Conservation (phyloP, 805 yeast genomes). For the Spathaspora gorwiae region DNA sequence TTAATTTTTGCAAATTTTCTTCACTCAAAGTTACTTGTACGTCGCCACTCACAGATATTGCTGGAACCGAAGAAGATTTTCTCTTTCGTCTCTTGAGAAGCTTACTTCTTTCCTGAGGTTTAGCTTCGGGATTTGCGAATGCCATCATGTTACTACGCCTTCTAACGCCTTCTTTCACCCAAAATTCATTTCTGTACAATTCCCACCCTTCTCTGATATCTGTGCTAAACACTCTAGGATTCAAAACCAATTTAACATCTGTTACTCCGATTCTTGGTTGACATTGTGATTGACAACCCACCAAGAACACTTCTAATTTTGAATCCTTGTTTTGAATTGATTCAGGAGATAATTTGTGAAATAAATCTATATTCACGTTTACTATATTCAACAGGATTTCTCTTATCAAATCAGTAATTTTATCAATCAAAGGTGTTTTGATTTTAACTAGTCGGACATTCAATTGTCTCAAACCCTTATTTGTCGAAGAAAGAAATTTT, state of each 20-base stretch:
- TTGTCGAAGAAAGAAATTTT: slow-evolving; percentile 72
- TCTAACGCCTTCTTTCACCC: slow-evolving; percentile 79
- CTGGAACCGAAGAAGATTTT: slow-evolving; percentile 7
- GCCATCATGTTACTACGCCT: slow-evolving; percentile 38
- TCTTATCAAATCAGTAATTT: slow-evolving; percentile 30
- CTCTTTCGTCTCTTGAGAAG: slow-evolving; percentile 9
- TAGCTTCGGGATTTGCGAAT: slow-evolving; percentile 15
- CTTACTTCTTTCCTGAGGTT: slow-evolving; percentile 3
- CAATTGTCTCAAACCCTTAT: slow-evolving; percentile 82
- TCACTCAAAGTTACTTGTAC: slow-evolving; percentile 11
- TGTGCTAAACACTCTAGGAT: slow-evolving; percentile 76
- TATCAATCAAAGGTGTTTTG: slow-evolving; percentile 30
- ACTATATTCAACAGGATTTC: slow-evolving; percentile 31
- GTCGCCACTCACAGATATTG: background rate
- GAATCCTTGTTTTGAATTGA: slow-evolving; percentile 26
- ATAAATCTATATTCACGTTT: slow-evolving; percentile 22
- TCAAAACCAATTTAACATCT: slow-evolving; percentile 75
- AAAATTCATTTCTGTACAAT: slow-evolving; percentile 84
- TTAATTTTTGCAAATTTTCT: slow-evolving; percentile 14
- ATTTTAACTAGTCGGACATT: slow-evolving; percentile 74
- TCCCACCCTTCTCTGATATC: slow-evolving; percentile 94
- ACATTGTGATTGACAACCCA: slow-evolving; percentile 38
- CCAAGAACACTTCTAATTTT: slow-evolving; percentile 35
- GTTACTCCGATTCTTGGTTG: slow-evolving; percentile 65
- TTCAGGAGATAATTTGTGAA: slow-evolving; percentile 34